phyloP scores from a whole-genome alignment of 23 red algal species.

The Agarophyton chilense region DNA sequence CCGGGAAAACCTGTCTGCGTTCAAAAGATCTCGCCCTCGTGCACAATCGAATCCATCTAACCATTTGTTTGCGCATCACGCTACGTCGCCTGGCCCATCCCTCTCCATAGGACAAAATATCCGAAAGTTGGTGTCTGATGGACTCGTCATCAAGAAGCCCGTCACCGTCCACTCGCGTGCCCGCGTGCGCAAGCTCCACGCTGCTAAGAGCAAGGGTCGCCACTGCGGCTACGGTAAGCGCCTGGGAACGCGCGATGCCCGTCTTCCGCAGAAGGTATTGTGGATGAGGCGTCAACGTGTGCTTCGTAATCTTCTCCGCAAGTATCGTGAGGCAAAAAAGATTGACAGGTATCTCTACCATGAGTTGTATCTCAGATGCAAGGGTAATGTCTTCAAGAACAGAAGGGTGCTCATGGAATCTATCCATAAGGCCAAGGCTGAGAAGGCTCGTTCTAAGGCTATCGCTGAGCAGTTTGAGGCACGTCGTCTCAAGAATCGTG shows the following conservation, averaged over 20 bases:
- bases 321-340: constrained; percentile 94
- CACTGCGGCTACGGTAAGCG: constrained; percentile 96
- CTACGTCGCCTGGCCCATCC: no score
- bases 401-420: constrained; percentile 98
- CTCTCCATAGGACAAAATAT: constrained; percentile 82
- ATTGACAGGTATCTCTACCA: constrained; percentile 98
- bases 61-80: no score
- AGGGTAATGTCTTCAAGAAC: constrained; percentile 99
- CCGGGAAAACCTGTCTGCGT: no score
- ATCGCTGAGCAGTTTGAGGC: constrained; percentile 89
- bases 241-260: constrained; percentile 93
- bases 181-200: constrained; percentile 82
- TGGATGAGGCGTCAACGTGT: constrained; percentile 99
- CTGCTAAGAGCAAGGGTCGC: constrained; percentile 96
- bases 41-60: no score
- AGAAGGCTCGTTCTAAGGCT: constrained; percentile 87
- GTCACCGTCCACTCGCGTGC: constrained; percentile 93
- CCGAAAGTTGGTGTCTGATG: constrained; percentile 92
- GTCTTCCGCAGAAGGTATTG: constrained; percentile 87
- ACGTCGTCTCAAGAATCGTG: constrained; percentile 87
- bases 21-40: no score
- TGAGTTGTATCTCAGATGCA: constrained; percentile 94
- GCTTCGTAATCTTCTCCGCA: constrained; percentile 90
- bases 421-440: constrained; percentile 94
- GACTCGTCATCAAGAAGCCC: constrained; percentile 94